phyloP scores from a whole-genome alignment of 768 basidiomycete genomes.

The Lyophyllum decastes region DNA sequence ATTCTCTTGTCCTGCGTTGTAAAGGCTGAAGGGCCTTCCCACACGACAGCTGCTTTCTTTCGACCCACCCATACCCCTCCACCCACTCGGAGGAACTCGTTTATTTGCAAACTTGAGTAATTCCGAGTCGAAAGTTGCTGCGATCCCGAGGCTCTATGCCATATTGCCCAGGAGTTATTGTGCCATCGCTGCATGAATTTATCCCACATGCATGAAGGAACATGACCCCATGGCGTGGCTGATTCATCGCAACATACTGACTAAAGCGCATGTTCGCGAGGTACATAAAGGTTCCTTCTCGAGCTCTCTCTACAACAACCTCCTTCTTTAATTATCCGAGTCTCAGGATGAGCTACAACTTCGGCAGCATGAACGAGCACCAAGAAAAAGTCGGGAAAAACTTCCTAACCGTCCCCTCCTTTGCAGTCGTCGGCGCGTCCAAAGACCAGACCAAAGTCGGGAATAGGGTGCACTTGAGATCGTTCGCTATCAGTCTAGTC shows the following conservation, averaged over 20 bases:
- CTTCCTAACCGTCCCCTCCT: constrained; percentile 66
- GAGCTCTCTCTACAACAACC: not conserved
- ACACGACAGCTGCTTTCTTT: not conserved
- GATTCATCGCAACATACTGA: constrained; percentile 9
- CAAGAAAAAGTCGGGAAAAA: constrained; percentile 42
- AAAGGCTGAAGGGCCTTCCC: not conserved
- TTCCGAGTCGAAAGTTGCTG: constrained; percentile 5
- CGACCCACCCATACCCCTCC: not conserved
- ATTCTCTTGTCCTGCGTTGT: not conserved
- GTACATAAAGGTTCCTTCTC: constrained; percentile 7
- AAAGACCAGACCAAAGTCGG: constrained; percentile 80
- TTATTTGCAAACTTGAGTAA: constrained; percentile 6
- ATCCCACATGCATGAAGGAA: not conserved
- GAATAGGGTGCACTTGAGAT: constrained; percentile 53
- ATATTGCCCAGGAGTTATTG: not conserved
- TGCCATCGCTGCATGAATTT: not conserved
- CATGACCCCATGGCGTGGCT: not conserved
- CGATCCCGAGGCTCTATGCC: not conserved
- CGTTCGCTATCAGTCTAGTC: not conserved
- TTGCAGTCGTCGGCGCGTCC: constrained; percentile 83
- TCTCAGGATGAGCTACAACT: constrained; percentile 20
- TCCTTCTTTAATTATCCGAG: constrained; percentile 1
- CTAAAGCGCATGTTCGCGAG: constrained; percentile 7
- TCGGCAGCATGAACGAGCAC: constrained; percentile 14
- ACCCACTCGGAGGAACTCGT: constrained; percentile 2